phyloP scores from a whole-genome alignment of 169 alveolate genomes.

The Prorocentrum cordatum region DNA sequence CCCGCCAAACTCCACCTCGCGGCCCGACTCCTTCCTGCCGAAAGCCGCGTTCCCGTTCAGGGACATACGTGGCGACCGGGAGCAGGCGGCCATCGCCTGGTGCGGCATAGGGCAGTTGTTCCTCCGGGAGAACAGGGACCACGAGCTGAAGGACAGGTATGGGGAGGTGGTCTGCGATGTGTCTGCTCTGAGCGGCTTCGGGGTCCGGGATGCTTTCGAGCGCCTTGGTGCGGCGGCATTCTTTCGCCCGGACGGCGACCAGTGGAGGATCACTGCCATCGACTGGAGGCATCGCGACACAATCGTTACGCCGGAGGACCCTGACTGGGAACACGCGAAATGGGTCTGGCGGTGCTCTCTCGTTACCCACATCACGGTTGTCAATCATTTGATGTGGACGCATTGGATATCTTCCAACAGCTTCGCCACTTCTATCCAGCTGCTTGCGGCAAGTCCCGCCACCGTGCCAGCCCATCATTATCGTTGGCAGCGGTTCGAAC shows the following conservation, averaged over 20 bases:
- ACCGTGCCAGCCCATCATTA: no score
- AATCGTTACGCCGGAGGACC: not conserved
- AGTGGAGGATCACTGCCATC: not conserved
- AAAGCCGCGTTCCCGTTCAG: not conserved
- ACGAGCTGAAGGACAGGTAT: no score
- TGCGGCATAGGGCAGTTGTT: not conserved
- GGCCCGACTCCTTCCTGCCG: no score
- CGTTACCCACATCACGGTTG: not conserved
- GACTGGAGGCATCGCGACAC: not conserved
- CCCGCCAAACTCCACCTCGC: no score
- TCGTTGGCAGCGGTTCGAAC: no score
- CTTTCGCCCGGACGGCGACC: not conserved
- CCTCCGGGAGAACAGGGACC: not conserved
- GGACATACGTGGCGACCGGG: not conserved
- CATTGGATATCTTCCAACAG: no score
- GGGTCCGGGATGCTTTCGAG: not conserved
- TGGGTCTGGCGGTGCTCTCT: not conserved
- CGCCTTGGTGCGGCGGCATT: not conserved
- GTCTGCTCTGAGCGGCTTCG: not conserved
- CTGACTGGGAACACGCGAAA: not conserved
- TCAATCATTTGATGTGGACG: not conserved
- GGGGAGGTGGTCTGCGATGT: not conserved
- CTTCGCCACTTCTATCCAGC: no score
- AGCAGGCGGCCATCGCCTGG: not conserved
- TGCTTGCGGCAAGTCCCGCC: no score